phyloP scores from a whole-genome alignment of 495 filamentous ascomycete species.

The Aspergillus egyptiacus region DNA sequence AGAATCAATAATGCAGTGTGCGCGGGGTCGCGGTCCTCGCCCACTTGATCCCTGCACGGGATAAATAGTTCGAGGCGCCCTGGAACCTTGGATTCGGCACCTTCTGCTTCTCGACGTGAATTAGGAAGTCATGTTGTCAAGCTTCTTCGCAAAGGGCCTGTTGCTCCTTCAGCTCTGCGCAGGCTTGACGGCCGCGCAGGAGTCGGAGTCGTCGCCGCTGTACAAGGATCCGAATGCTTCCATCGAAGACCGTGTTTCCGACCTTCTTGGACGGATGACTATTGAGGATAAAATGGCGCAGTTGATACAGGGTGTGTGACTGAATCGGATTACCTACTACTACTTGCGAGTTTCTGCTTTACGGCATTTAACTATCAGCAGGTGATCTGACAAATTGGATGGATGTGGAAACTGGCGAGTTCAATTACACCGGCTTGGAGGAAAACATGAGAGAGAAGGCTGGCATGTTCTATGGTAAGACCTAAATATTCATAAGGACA shows the following conservation, averaged over 20 bases:
- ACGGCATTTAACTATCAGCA: constrained; percentile 18
- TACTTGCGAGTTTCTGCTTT: no score
- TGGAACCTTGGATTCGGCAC: neutral
- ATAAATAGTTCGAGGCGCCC: neutral
- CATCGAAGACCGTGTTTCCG: constrained; percentile 56
- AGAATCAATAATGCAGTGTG: neutral
- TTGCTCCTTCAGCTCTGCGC: constrained; percentile 28
- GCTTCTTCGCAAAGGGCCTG: constrained; percentile 24
- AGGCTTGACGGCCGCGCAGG: constrained; percentile 19
- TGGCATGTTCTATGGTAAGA: constrained; percentile 56
- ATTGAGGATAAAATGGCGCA: constrained; percentile 64
- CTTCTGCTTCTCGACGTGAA: neutral
- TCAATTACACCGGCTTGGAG: constrained; percentile 59
- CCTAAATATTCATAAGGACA: neutral
- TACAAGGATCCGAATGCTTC: constrained; percentile 59
- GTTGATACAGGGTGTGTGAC: constrained; percentile 49
- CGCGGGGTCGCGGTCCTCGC: neutral
- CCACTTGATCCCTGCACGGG: constrained; percentile 1
- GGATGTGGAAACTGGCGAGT: constrained; percentile 48
- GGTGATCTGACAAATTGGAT: constrained; percentile 68
- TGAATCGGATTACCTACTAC: no score
- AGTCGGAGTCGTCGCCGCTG: constrained; percentile 18
- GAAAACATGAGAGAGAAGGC: constrained; percentile 58
- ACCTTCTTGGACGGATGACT: constrained; percentile 63
- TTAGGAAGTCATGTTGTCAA: constrained; percentile 20